These are phyloP conservation scores for Boletus speciosus DNA, from an alignment of 768 basidiomycete species.

Conservation along the genomic window DNA sequence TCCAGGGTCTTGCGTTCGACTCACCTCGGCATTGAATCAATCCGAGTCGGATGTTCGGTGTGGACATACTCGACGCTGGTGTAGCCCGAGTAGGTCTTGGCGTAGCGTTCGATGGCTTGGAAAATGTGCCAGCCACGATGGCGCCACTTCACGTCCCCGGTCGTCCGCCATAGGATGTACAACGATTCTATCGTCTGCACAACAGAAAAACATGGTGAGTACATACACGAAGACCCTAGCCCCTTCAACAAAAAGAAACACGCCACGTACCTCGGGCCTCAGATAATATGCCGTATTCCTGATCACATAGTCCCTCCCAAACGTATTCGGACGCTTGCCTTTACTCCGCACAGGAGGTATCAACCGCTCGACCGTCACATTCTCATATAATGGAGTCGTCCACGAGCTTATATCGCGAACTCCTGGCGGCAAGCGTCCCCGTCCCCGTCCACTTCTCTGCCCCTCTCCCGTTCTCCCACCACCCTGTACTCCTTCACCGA, in stretches of 20 bases:
- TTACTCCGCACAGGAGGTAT: neutral
- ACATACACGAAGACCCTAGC: neutral
- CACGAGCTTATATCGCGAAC: constrained; percentile 35
- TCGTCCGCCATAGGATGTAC: constrained; percentile 67
- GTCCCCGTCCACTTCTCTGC: constrained; percentile 21
- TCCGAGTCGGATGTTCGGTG: constrained; percentile 30
- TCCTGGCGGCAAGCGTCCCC: constrained; percentile 49
- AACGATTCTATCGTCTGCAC: constrained; percentile 68
- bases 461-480: constrained; percentile 10
- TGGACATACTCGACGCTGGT: constrained; percentile 51
- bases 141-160: constrained; percentile 66
- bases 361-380: constrained; percentile 4
- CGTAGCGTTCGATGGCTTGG: constrained; percentile 55
- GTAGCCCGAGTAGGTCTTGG: constrained; percentile 60
- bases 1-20: constrained; percentile 54
- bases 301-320: constrained; percentile 52
- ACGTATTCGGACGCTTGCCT: neutral
- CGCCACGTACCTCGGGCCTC: constrained; percentile 60
- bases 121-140: constrained; percentile 69
- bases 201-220: neutral
- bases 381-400: constrained; percentile 5
- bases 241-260: too few species aligned
- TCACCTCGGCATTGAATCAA: constrained; percentile 71
- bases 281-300: constrained; percentile 49
- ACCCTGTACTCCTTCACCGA: neutral